A percentile compares a stretch with the other conserved stretches of the same genome.
Evolutionary conservation across 768 basidiomycete genomes (phyloP).

Genomic region (Saitozyma sp.): DNA sequence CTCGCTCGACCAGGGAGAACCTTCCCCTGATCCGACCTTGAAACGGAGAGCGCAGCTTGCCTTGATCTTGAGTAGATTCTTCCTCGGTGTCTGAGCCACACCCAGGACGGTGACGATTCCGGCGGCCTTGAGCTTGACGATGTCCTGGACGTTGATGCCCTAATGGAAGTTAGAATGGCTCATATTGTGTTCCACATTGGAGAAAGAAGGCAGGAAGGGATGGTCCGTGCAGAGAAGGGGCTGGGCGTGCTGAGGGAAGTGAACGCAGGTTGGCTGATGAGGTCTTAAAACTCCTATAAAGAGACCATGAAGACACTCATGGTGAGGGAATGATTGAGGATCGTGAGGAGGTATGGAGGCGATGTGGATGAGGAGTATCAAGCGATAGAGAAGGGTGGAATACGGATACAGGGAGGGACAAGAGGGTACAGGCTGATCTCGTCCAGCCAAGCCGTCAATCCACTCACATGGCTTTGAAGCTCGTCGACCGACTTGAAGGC

Average conservation of each 20-base stretch:
- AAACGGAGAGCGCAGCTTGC: constrained; percentile 53
- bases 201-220: not conserved
- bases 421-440: not conserved
- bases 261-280: not conserved
- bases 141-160: constrained; percentile 96
- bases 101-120: constrained; percentile 41
- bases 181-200: not conserved
- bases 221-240: not conserved
- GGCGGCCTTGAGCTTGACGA: constrained; percentile 80
- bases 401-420: not conserved
- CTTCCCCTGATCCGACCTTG: not conserved
- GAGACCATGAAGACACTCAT: too few species aligned
- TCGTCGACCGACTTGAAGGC: constrained; percentile 42
- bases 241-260: not conserved
- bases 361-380: too few species aligned
- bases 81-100: constrained; percentile 85
- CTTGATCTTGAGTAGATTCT: constrained; percentile 91
- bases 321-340: too few species aligned
- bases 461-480: constrained; percentile 43
- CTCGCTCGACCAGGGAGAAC: not conserved
- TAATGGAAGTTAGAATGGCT: constrained; percentile 44
- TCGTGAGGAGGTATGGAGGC: too few species aligned
- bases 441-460: not conserved
- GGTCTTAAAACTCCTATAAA: too few species aligned
- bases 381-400: not conserved